Evolutionary conservation across 2,329 filamentous ascomycete species (phyloP).

Genomic region (Elsinoe australis): DNA sequence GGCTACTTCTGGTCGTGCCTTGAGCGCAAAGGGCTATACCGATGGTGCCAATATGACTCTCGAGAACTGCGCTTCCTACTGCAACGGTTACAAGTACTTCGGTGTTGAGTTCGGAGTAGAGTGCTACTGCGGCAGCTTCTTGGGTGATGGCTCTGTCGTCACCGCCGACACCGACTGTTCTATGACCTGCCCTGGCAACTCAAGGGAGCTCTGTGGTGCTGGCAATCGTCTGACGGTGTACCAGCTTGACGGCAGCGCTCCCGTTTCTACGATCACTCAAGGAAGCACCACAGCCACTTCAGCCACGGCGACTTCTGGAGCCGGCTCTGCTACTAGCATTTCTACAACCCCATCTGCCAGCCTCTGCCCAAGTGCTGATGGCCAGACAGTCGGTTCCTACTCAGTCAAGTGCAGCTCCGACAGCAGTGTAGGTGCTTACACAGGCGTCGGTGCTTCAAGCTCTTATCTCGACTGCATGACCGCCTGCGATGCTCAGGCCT

Average conservation of each 20-base stretch:
- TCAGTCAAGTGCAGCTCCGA: constrained; percentile 20
- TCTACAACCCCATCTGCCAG: constrained; percentile 20
- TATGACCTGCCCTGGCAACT: constrained; percentile 26
- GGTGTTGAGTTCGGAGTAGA: constrained; percentile 34
- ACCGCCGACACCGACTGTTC: constrained; percentile 23
- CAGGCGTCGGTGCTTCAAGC: constrained; percentile 14
- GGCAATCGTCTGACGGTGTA: constrained; percentile 27
- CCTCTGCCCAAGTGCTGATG: constrained; percentile 20
- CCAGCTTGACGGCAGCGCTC: constrained; percentile 17
- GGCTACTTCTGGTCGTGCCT: constrained; percentile 24
- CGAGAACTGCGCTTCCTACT: constrained; percentile 33
- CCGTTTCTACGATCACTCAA: constrained; percentile 19
- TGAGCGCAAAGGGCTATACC: constrained; percentile 24
- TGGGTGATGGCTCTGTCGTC: constrained; percentile 20
- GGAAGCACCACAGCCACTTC: constrained; percentile 15
- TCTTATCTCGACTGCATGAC: constrained; percentile 21
- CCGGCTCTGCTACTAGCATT: constrained; percentile 7
- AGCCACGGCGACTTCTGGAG: constrained; percentile 5
- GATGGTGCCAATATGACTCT: constrained; percentile 32
- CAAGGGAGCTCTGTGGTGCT: constrained; percentile 27
- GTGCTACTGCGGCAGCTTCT: constrained; percentile 30
- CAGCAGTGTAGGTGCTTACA: constrained; percentile 19
- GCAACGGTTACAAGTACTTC: constrained; percentile 33
- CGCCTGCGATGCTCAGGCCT: constrained; percentile 18
- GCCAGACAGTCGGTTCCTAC: constrained; percentile 16